These are phyloP conservation scores for Aspergillus campestris DNA, from an alignment of 495 filamentous ascomycete species.

Conservation along the genomic window DNA sequence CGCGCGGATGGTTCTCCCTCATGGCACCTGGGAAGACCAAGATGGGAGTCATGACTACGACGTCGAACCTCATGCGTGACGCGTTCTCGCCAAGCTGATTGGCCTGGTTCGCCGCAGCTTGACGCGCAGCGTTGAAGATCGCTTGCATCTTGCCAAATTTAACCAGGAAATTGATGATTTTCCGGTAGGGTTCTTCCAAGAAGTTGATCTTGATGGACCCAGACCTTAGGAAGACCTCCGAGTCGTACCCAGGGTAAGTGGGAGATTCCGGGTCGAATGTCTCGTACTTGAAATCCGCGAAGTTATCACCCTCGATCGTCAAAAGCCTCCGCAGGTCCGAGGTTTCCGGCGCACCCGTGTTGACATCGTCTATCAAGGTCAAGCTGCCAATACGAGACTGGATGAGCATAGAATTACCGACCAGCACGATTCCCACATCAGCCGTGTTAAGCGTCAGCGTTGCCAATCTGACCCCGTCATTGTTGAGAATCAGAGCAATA, in stretches of 20 bases:
- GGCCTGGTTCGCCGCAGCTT: constrained; percentile 90
- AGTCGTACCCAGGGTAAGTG: constrained; percentile 89
- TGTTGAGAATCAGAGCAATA: constrained; percentile 92
- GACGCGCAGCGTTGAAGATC: constrained; percentile 92
- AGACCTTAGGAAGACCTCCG: constrained; percentile 76
- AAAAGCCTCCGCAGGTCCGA: constrained; percentile 81
- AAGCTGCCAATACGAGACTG: constrained; percentile 81
- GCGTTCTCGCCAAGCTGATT: constrained; percentile 85
- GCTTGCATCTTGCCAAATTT: constrained; percentile 99
- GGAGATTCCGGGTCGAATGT: constrained; percentile 75
- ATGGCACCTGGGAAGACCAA: constrained; percentile 81
- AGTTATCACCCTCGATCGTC: constrained; percentile 88
- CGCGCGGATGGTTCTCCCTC: constrained; percentile 53
- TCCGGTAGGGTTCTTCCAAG: constrained; percentile 91
- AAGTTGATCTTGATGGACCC: constrained; percentile 96
- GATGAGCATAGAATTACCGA: constrained; percentile 75
- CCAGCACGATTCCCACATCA: constrained; percentile 81
- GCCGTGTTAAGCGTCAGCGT: constrained; percentile 87
- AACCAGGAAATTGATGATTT: constrained; percentile 94
- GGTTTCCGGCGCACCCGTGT: constrained; percentile 71
- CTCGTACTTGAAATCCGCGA: constrained; percentile 97
- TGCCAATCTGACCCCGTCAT: constrained; percentile 90
- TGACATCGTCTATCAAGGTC: constrained; percentile 86
- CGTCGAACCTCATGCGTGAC: constrained; percentile 84
- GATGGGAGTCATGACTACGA: constrained; percentile 89